These are phyloP conservation scores for Cladosporium oxysporum DNA, from an alignment of 2,329 filamentous ascomycete species.

Conservation along the genomic window DNA sequence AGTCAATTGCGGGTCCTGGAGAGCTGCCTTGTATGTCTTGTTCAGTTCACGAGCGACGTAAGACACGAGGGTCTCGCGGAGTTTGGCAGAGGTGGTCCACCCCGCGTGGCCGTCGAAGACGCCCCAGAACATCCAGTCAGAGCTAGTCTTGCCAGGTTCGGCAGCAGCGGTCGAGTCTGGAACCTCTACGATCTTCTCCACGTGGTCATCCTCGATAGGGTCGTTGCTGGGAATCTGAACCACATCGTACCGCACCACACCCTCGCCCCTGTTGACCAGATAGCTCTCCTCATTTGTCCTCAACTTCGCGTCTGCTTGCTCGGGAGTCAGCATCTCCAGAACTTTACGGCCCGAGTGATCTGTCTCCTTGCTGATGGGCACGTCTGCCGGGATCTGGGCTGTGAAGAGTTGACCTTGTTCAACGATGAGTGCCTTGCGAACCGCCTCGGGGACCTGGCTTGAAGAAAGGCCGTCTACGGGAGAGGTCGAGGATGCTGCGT, in stretches of 20 bases:
- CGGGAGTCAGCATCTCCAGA: conserved; percentile 93
- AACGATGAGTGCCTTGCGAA: conserved; percentile 73
- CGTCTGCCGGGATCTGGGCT: conserved; percentile 79
- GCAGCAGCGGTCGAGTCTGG: conserved; percentile 61
- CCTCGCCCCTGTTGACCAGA: conserved; percentile 81
- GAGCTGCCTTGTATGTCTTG: conserved; percentile 78
- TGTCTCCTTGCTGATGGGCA: conserved; percentile 83
- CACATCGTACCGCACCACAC: conserved; percentile 91
- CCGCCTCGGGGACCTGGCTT: conserved; percentile 54
- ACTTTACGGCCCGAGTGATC: conserved; percentile 83
- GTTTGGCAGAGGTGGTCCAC: conserved; percentile 96
- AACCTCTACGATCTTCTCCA: conserved; percentile 95
- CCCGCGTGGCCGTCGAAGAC: conserved; percentile 98
- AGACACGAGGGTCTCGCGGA: conserved; percentile 87
- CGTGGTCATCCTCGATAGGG: conserved; percentile 97
- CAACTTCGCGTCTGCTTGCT: conserved; percentile 88
- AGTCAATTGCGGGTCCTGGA: conserved; percentile 57
- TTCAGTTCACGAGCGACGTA: conserved; percentile 94
- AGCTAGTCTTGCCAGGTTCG: conserved; percentile 58
- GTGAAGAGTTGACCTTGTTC: conserved; percentile 90
- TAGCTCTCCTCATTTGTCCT: conserved; percentile 90
- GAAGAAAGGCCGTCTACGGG: conserved; percentile 26
- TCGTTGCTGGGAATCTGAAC: conserved; percentile 95
- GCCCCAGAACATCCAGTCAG: conserved; percentile 99
- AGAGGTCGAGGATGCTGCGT: conserved; percentile 27